Conservation (phyloP, 768 basidiomycete species). For the Crepidotus variabilis region DNA sequence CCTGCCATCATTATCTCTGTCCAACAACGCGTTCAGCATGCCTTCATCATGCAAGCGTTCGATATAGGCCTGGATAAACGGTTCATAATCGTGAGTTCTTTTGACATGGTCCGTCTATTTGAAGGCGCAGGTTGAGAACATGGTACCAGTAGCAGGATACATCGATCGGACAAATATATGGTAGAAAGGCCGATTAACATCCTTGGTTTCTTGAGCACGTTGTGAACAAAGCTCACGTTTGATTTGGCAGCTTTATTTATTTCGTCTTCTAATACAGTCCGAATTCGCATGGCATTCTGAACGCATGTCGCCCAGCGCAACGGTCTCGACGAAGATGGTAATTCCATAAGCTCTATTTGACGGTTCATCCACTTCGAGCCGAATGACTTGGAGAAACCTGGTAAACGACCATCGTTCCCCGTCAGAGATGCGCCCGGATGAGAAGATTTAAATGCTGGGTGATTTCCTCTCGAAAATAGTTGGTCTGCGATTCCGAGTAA, state of each 20-base stretch:
- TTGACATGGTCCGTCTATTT: slow-evolving; percentile 48
- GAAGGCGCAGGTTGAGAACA: no score
- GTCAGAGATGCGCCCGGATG: slow-evolving; percentile 2
- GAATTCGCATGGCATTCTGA: slow-evolving; percentile 33
- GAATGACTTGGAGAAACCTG: slow-evolving; percentile 40
- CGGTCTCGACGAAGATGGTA: slow-evolving; percentile 32
- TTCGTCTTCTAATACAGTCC: slow-evolving; percentile 47
- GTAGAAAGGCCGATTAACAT: no score
- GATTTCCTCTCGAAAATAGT: slow-evolving; percentile 11
- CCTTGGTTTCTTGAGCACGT: not conserved
- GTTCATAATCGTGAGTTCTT: slow-evolving; percentile 61
- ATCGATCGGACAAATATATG: no score
- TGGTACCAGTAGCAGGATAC: no score
- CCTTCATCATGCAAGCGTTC: slow-evolving; percentile 40
- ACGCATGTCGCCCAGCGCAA: slow-evolving; percentile 47
- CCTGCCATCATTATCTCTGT: slow-evolving; percentile 30
- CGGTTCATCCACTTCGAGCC: slow-evolving; percentile 38
- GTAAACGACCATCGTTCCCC: slow-evolving; percentile 9
- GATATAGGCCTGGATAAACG: slow-evolving; percentile 44
- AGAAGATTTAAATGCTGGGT: slow-evolving; percentile 7
- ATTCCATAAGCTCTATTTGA: slow-evolving; percentile 40
- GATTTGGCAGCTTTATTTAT: slow-evolving; percentile 35
- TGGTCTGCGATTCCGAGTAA: slow-evolving; percentile 25
- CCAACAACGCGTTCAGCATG: slow-evolving; percentile 39
- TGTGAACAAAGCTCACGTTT: slow-evolving; percentile 34